Evolutionary conservation across 805 yeast species (phyloP).

Genomic region (Hanseniaspora vineae): DNA sequence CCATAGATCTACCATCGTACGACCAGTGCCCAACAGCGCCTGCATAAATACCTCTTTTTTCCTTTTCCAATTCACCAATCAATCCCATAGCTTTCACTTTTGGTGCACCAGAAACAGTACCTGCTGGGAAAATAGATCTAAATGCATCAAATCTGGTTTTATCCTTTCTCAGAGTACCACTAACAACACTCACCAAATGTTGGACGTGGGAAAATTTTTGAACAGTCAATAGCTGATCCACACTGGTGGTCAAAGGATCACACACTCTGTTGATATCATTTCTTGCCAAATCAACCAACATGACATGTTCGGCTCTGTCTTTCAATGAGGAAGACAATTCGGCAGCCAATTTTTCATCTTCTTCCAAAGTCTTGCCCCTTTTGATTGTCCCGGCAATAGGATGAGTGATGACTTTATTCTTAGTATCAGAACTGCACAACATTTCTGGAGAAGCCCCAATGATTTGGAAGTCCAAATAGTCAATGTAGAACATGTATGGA

Average conservation of each 20-base stretch:
- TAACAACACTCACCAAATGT: constrained; percentile 90
- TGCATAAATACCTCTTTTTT: constrained; percentile 92
- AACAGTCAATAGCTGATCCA: constrained; percentile 77
- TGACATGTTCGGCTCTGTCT: constrained; percentile 96
- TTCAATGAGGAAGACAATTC: constrained; percentile 64
- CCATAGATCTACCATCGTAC: constrained; percentile 88
- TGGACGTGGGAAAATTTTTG: constrained; percentile 95
- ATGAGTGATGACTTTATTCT: constrained; percentile 74
- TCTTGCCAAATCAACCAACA: constrained; percentile 96
- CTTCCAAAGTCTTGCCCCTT: constrained; percentile 83
- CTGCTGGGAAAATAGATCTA: constrained; percentile 97
- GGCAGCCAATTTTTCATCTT: constrained; percentile 75
- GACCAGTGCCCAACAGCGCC: constrained; percentile 99
- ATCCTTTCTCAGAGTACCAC: constrained; percentile 75
- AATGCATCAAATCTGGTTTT: constrained; percentile 93
- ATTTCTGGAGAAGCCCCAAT: constrained; percentile 98
- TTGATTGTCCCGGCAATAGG: constrained; percentile 96
- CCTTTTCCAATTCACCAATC: constrained; percentile 78
- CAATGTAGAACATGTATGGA: constrained; percentile 91
- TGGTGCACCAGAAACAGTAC: constrained; percentile 98
- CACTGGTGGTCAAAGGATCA: constrained; percentile 69
- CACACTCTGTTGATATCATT: constrained; percentile 95
- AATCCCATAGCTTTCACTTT: constrained; percentile 94
- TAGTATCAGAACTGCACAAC: constrained; percentile 64
- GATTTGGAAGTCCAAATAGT: constrained; percentile 80